Percentiles rank a stretch among this genome's conserved stretches.
Evolutionary conservation across 129 eudicot species (phyloP).

Genomic region (Helianthus tuberosus): DNA sequence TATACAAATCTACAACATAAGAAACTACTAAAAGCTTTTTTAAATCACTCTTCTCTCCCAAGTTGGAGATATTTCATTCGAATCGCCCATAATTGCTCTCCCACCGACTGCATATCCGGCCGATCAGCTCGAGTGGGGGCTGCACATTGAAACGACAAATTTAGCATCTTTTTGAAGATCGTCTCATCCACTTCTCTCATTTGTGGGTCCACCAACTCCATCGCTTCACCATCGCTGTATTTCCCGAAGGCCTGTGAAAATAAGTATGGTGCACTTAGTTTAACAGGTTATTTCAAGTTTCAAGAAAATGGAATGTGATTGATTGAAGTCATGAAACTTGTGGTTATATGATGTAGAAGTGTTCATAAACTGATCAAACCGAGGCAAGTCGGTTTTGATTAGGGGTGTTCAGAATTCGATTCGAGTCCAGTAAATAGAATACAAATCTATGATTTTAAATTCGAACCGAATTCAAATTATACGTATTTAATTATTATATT

Average conservation of each 20-base stretch:
- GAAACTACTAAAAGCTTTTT: conserved; percentile 12
- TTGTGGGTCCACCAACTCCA: conserved; percentile 72
- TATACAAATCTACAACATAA: conserved; percentile 27
- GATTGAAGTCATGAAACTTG: no score
- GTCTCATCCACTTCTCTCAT: conserved; percentile 58
- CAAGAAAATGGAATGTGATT: no score
- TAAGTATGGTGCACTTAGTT: neutral
- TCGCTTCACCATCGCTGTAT: conserved; percentile 59
- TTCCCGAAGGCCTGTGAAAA: conserved; percentile 64
- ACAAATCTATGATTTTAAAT: no score
- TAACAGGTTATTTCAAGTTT: no score
- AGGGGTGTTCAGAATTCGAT: no score
- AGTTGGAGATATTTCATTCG: conserved; percentile 61
- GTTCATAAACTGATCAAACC: no score
- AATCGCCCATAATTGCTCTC: conserved; percentile 83
- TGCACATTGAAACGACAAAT: conserved; percentile 74
- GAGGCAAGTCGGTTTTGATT: no score
- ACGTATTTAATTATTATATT: no score
- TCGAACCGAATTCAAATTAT: no score
- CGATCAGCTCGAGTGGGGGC: conserved; percentile 87
- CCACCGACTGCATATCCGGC: conserved; percentile 90
- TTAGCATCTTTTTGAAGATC: conserved; percentile 65
- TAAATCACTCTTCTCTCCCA: conserved; percentile 37
- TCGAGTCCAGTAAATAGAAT: no score
- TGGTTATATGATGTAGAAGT: no score